Evolutionary conservation across 1,284 basidiomycete genomes (phyloP).

Genomic region (Ceratobasidium sp.): DNA sequence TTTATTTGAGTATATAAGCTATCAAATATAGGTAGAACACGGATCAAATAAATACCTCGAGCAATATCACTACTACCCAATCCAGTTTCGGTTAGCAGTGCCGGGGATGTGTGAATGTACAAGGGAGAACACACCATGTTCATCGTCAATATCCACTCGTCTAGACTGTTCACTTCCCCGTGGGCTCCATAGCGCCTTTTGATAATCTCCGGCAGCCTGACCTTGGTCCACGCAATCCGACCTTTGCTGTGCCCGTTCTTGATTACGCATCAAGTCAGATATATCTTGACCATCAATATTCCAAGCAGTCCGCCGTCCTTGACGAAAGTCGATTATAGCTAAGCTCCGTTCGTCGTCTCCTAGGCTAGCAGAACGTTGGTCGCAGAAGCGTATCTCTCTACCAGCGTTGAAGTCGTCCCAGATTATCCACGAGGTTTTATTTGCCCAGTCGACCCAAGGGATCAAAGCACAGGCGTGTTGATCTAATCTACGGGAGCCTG

Average conservation of each 20-base stretch:
- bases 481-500: not conserved
- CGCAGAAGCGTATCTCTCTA: not conserved
- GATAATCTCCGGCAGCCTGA: too few species aligned
- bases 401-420: not conserved
- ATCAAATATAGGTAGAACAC: too few species aligned
- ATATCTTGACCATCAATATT: not conserved
- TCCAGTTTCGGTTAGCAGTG: too few species aligned
- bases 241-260: too few species aligned
- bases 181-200: too few species aligned
- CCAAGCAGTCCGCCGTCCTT: not conserved
- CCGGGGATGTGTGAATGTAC: too few species aligned
- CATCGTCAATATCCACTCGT: not conserved
- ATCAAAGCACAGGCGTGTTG: not conserved
- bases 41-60: too few species aligned
- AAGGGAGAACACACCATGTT: too few species aligned
- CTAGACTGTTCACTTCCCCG: not conserved
- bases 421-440: not conserved
- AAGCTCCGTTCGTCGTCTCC: not conserved
- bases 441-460: slow-evolving; percentile 5
- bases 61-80: too few species aligned
- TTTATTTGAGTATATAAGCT: too few species aligned
- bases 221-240: too few species aligned
- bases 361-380: not conserved
- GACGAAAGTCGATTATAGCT: not conserved
- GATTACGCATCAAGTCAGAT: too few species aligned